Conservation (phyloP, 345 rosid species). For the Pelargonium nanum region DNA sequence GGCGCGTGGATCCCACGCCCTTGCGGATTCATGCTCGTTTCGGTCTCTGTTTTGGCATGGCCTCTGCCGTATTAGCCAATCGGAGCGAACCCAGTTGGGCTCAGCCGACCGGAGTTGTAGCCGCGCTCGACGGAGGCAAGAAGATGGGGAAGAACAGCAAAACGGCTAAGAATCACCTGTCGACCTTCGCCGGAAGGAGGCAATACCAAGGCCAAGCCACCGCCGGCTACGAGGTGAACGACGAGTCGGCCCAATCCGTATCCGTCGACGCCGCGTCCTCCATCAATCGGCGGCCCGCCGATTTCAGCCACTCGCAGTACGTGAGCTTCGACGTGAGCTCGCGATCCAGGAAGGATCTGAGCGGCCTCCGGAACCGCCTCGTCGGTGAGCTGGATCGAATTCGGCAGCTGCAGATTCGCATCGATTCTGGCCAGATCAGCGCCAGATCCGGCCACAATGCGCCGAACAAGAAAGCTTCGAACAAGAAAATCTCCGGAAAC, state of each 20-base stretch:
- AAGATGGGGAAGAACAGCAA: conserved; percentile 52
- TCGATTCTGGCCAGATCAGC: conserved; percentile 30
- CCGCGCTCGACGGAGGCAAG: not conserved
- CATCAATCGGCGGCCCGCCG: conserved; percentile 33
- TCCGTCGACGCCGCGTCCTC: conserved; percentile 58
- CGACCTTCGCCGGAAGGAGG: not conserved
- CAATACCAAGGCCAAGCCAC: conserved; percentile 2
- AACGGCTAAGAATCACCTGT: not conserved
- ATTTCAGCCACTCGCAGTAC: conserved; percentile 19
- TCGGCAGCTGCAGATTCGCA: conserved; percentile 45
- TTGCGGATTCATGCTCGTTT: not conserved
- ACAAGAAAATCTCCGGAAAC: conserved; percentile 36
- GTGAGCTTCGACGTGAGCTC: conserved; percentile 22
- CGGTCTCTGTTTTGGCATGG: conserved; percentile 16
- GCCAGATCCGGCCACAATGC: conserved; percentile 35
- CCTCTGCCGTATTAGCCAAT: conserved; percentile 38
- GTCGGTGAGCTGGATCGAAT: conserved; percentile 60
- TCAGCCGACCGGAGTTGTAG: not conserved
- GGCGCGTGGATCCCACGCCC: conserved; percentile 30
- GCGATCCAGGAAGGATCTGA: conserved; percentile 33
- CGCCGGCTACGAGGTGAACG: conserved; percentile 6
- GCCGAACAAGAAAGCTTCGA: conserved; percentile 14
- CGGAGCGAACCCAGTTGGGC: conserved; percentile 23
- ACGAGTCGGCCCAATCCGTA: conserved; percentile 28
- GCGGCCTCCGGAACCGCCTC: conserved; percentile 50